Evolutionary conservation across 345 rosid genomes (phyloP), one percentile per base, ranked within the genome.

Genomic region (Boechera stricta): DNA sequence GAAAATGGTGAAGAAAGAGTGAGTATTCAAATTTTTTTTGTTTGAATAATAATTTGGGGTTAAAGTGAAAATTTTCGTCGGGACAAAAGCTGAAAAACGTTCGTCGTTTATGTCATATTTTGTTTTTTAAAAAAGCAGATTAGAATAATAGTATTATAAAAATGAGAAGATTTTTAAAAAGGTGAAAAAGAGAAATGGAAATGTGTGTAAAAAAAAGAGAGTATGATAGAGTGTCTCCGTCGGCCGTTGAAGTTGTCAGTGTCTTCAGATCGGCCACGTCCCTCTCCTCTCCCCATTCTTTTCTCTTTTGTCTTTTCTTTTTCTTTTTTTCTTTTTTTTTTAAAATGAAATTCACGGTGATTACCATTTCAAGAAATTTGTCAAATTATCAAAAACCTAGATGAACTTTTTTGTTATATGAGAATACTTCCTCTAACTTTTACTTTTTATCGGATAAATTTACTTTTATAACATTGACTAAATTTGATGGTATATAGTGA

Each of bases 211-310:
- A 9, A 39, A 10, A 51, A 10, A 39, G 10, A 33, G 36, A 32
- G 63, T 29, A 53, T 38, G 56, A 38, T 64, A 73, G 36, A 56
- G 47, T 54, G 71, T 74, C 77, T 45, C 64, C 77, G 66, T 75
- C 53, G 60, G 49, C 42, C 67, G 44, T 75, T 58, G 67, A 57
- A 66, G 66, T 24, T 36, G 73, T 76, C 79, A 76, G 69, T 76
- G 74, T 69, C 79, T 76, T 52, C 73, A 67, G 73, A 75, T 75
- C 61, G 52, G n/a, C 73, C 67, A 67, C 79, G 79, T 75, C 73
- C 53, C 61, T 62, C 15, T 72, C 32, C 70, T 12, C 33, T 54
- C 16, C 74, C 74, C 79, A 61, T 76, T 51, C 63, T 61, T 39
- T 44, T 75, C 49, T 66, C 52, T 56, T 72, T 28, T 62, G 62